These are phyloP conservation scores for Paramecium sonneborni DNA, from an alignment of 73 alveolate genomes.

Conservation along the genomic window DNA sequence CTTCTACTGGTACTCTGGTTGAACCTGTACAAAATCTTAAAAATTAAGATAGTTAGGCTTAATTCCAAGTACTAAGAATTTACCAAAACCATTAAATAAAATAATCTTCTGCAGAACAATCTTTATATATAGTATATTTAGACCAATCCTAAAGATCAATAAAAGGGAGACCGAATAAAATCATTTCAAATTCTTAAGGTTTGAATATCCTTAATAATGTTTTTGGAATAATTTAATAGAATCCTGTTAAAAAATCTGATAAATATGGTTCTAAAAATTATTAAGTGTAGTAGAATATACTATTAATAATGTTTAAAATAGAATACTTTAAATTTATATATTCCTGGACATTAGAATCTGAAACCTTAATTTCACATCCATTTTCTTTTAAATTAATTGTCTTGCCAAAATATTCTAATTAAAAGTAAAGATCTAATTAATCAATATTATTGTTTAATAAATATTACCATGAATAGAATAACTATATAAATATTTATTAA, in stretches of 20 bases:
- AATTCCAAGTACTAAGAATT: conserved; percentile 74
- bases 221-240: conserved; percentile 84
- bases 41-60: conserved; percentile 83
- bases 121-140: conserved; percentile 83
- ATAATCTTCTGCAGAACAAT: conserved; percentile 71
- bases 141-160: conserved; percentile 94
- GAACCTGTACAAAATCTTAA: conserved; percentile 96
- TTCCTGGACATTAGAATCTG: background rate
- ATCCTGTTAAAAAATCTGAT: conserved; percentile 81
- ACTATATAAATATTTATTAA: conserved; percentile 29
- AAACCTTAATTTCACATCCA: conserved; percentile 70
- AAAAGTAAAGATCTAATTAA: conserved; percentile 38
- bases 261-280: conserved; percentile 60
- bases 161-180: conserved; percentile 87
- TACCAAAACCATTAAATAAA: conserved; percentile 88
- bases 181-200: conserved; percentile 87
- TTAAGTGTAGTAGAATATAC: conserved; percentile 66
- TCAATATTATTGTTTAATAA: conserved; percentile 19
- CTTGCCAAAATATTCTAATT: conserved; percentile 66
- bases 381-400: conserved; percentile 72
- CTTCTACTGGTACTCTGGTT: conserved; percentile 93
- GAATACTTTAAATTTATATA: conserved; percentile 28
- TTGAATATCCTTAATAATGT: conserved; percentile 75
- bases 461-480: conserved; percentile 55
- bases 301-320: background rate